These are phyloP conservation scores for Trichophyton rubrum DNA, from an alignment of 2,329 filamentous ascomycete species.

Conservation along the genomic window DNA sequence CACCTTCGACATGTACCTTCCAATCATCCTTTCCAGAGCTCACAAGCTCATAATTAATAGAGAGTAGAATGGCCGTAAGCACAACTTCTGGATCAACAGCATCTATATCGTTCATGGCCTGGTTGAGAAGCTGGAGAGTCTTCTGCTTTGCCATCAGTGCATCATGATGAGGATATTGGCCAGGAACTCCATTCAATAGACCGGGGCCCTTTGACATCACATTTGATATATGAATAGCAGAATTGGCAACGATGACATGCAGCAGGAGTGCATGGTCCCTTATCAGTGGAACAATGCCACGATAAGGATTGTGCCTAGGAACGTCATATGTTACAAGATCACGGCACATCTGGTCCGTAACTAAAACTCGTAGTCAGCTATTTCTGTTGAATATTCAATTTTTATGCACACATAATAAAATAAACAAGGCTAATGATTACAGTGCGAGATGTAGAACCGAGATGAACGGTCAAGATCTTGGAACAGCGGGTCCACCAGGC, in stretches of 20 bases:
- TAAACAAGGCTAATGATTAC: constrained; percentile 16
- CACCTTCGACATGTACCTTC: constrained; percentile 41
- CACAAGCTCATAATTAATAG: constrained; percentile 32
- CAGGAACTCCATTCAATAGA: not conserved
- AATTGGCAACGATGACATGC: constrained; percentile 5
- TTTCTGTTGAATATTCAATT: not conserved
- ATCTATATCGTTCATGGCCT: constrained; percentile 20
- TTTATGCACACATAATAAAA: not conserved
- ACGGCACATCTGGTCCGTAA: not conserved
- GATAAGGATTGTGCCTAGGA: constrained; percentile 8
- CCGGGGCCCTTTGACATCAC: not conserved
- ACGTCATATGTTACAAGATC: constrained; percentile 7
- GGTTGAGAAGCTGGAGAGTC: constrained; percentile 32
- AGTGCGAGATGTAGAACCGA: constrained; percentile 37
- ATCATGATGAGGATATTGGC: not conserved
- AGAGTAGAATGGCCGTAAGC: constrained; percentile 26
- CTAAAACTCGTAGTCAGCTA: constrained; percentile 13
- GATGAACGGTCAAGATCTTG: constrained; percentile 34
- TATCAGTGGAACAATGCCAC: constrained; percentile 5
- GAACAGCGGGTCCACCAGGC: constrained; percentile 32
- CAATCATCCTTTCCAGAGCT: constrained; percentile 41
- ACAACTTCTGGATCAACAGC: constrained; percentile 23
- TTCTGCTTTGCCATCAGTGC: constrained; percentile 22
- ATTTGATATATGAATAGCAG: constrained; percentile 8
- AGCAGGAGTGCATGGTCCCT: constrained; percentile 6